Conservation (phyloP, 345 rosid species). For the Salix dunnii region DNA sequence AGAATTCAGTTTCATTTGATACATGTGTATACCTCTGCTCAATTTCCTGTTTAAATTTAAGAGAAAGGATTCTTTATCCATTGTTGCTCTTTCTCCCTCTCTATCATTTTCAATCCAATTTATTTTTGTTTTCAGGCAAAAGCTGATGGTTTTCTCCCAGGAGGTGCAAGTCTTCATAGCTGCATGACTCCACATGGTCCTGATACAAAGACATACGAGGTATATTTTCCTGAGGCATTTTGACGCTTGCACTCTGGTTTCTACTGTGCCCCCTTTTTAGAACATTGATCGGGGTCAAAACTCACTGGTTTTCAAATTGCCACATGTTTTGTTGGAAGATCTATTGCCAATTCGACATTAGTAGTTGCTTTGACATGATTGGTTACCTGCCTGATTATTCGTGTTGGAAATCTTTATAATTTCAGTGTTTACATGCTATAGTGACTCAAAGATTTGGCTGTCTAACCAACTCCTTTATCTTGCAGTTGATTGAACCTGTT, state of each 20-base stretch:
- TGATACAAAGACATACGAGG: constrained; percentile 88
- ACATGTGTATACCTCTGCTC: too few relatives aligned
- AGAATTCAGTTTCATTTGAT: not conserved
- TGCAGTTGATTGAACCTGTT: not conserved
- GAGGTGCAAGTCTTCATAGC: constrained; percentile 92
- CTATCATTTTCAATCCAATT: too few relatives aligned
- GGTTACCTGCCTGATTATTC: not conserved
- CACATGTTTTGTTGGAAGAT: not conserved
- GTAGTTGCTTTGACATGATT: not conserved
- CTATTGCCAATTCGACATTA: not conserved
- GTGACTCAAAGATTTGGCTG: not conserved
- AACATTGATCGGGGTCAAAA: not conserved
- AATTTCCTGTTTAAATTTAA: too few relatives aligned
- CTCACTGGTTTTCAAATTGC: not conserved
- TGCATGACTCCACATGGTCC: constrained; percentile 99
- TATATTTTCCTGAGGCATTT: constrained; percentile 13
- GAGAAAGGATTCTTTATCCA: not conserved
- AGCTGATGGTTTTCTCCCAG: constrained; percentile 92
- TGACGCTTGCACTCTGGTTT: not conserved
- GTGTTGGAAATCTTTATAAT: not conserved
- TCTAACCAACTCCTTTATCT: not conserved
- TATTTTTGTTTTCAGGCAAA: constrained; percentile 60
- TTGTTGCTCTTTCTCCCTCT: not conserved
- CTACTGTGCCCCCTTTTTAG: not conserved
- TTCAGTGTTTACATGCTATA: not conserved